These are phyloP conservation scores for Excoecaria cochinchinensis DNA, from an alignment of 345 rosid genomes.

Conservation along the genomic window DNA sequence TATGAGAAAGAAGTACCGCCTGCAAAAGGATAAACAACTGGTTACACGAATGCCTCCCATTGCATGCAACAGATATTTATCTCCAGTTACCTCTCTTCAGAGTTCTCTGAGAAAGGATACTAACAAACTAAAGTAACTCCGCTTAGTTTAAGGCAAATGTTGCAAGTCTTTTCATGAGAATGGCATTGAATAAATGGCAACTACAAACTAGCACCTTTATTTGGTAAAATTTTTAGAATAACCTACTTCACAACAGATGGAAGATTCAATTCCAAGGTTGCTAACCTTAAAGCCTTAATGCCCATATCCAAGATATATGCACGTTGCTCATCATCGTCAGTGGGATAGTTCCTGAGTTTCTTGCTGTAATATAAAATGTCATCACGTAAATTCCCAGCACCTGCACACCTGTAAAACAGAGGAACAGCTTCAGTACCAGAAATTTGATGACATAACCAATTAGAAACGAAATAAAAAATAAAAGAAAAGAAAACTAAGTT, in stretches of 20 bases:
- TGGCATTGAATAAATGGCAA: not conserved
- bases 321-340: slow-evolving; percentile 58
- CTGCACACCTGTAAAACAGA: slow-evolving; percentile 64
- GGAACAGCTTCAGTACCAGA: slow-evolving; percentile 19
- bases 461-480: not conserved
- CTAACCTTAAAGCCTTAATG: slow-evolving; percentile 81
- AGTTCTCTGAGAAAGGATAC: not conserved
- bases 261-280: slow-evolving; percentile 11
- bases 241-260: not conserved
- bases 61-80: not conserved
- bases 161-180: not conserved
- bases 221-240: not conserved
- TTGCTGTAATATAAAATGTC: slow-evolving; percentile 69
- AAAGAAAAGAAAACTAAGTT: not conserved
- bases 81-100: not conserved
- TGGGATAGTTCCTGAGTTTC: slow-evolving; percentile 52
- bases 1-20: slow-evolving; percentile 87
- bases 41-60: not conserved
- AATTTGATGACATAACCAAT: not conserved
- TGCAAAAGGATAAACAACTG: slow-evolving; percentile 30
- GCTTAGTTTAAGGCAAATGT: not conserved
- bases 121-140: not conserved
- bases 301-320: slow-evolving; percentile 76
- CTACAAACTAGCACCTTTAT: not conserved
- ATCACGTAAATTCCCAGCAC: slow-evolving; percentile 85